phyloP scores from a whole-genome alignment of 331 rosid species.

The Stylosanthes scabra region DNA sequence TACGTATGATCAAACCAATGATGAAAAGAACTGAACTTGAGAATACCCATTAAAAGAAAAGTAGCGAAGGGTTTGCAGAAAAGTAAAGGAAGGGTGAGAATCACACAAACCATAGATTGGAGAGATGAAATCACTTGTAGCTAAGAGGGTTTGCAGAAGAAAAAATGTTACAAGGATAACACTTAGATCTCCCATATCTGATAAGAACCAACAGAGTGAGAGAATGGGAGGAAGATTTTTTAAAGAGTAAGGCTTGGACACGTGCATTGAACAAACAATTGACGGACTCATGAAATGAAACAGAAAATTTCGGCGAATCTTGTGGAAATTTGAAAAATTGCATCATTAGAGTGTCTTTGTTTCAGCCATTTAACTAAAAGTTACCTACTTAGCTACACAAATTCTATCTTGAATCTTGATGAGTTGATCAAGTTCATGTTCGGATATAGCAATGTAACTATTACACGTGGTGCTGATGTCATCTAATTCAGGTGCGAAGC shows the following conservation, averaged over 20 bases:
- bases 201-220: not conserved
- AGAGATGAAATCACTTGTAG: conserved; percentile 39
- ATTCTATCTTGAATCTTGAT: too few relatives aligned
- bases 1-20: not conserved
- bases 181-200: conserved; percentile 48
- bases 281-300: not conserved
- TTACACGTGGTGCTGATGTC: not conserved
- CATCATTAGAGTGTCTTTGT: too few relatives aligned
- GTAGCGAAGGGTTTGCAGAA: not conserved
- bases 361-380: too few relatives aligned
- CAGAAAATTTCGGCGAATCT: not conserved
- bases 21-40: not conserved
- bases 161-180: conserved; percentile 35
- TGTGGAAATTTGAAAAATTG: conserved; percentile 14
- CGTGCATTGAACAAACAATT: not conserved
- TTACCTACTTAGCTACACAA: too few relatives aligned
- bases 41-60: not conserved
- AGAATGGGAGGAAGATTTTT: not conserved
- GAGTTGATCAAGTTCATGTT: not conserved
- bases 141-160: conserved; percentile 46
- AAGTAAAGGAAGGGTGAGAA: not conserved
- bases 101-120: conserved; percentile 57
- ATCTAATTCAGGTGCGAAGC: not conserved
- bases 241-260: not conserved
- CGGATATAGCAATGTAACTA: not conserved